Base-by-base conservation (phyloP, 108 stramenopile species). In the Epipyxis sp. region DNA sequence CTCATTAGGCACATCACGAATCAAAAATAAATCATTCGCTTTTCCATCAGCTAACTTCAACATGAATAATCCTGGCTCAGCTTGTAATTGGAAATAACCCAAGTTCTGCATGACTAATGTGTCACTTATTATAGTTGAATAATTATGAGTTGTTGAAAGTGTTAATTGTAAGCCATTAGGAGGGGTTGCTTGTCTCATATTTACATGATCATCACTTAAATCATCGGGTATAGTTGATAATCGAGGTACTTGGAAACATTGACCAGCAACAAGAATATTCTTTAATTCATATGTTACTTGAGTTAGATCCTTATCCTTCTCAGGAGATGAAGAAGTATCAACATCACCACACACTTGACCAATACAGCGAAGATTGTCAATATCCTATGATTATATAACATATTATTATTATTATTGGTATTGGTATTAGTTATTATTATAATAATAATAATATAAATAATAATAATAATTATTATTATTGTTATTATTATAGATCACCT, bases 61-160 rank as follows among this genome's bases (percentile, higher is more conserved):
- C 41, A 89, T 76, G 92, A 91, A 94, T 44, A 94, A 82, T n/a
- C 96, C 95, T 0, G 96, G 97, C 34, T 91, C 88, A 1, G 95
- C 3, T 54, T 94, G 90, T 1, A 99, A 87, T 78, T 99, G 97
- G 89, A 94, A 98, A 85, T 99, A 99, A 32, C 97, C 98, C 29
- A 90, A 90, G 78, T 92, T 99, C 65, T 95, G 92, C 98, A 99
- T 99, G 0, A 97, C 97, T 0, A 98, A 67, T 41, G 98, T 98
- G 67, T 97, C 98, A 0, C 93, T 87, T 58, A 88, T 83, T 20
- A 13, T 61, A 0, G 32, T 39, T 25, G 69, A 43, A 43, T 77
- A 45, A 44, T 59, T 61, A 1, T 68, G 57, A 30, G 57, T 27
- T 20, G 65, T 0, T 30, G 20, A 1, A n/a, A 35, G 37, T 40